These are phyloP conservation scores for Vachellia pachyceras DNA, from an alignment of 306 rosid genomes.

Conservation along the genomic window DNA sequence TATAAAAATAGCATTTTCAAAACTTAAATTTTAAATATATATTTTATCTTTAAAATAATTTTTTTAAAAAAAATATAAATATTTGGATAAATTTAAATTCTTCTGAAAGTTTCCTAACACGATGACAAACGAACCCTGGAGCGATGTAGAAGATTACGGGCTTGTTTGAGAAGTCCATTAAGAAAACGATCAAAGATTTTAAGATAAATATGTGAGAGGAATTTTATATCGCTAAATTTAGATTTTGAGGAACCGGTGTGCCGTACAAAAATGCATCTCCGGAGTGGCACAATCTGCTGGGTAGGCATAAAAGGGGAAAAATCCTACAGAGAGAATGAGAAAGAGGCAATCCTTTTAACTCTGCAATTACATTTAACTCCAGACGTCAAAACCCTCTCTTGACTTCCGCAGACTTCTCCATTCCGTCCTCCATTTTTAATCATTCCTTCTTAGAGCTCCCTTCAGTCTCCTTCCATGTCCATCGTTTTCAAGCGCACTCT, in stretches of 20 bases:
- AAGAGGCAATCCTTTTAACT: neutral
- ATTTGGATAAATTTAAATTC: too few species aligned
- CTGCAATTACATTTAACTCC: slow-evolving; percentile 36
- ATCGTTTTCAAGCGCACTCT: slow-evolving; percentile 30
- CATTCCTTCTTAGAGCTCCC: slow-evolving; percentile 47
- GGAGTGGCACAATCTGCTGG: slow-evolving; percentile 25
- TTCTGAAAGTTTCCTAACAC: too few species aligned
- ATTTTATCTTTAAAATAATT: too few species aligned
- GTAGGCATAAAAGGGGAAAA: neutral
- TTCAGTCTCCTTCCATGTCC: slow-evolving; percentile 47
- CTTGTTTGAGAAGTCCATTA: too few species aligned
- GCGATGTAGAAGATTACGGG: neutral
- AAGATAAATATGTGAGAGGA: too few species aligned
- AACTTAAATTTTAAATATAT: too few species aligned
- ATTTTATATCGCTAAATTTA: too few species aligned
- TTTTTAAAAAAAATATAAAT: too few species aligned
- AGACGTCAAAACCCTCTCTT: slow-evolving; percentile 48
- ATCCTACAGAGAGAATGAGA: slow-evolving; percentile 12
- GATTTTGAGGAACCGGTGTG: neutral
- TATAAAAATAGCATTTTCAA: too few species aligned
- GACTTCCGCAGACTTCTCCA: slow-evolving; percentile 39
- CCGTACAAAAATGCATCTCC: slow-evolving; percentile 7
- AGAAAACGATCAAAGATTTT: too few species aligned
- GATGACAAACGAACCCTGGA: too few species aligned
- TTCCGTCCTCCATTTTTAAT: slow-evolving; percentile 16